A percentile compares a stretch with the other conserved stretches of the same genome.
phyloP scores from a whole-genome alignment of 2,329 filamentous ascomycete species.

The Phaeosphaeriaceae sp. region DNA sequence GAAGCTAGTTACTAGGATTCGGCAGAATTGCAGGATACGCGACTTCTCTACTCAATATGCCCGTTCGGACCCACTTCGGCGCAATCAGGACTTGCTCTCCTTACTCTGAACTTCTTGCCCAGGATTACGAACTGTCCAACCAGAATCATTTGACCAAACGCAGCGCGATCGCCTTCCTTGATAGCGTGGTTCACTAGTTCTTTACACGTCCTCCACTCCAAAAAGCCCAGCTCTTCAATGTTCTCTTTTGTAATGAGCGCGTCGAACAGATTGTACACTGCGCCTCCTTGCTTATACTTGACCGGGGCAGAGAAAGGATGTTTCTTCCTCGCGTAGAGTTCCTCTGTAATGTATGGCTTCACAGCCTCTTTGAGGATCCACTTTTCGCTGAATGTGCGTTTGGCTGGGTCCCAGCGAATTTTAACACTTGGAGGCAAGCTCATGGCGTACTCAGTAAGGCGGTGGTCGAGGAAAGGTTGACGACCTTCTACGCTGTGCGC shows the following conservation, averaged over 20 bases:
- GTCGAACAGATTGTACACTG: slow-evolving; percentile 50
- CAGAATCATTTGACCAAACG: slow-evolving; percentile 25
- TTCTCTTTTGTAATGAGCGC: slow-evolving; percentile 37
- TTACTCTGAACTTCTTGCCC: slow-evolving; percentile 17
- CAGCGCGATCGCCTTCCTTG: slow-evolving; percentile 15
- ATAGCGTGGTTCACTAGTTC: slow-evolving; percentile 19
- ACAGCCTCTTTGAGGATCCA: slow-evolving; percentile 61
- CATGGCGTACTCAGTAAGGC: slow-evolving; percentile 51
- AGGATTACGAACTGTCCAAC: slow-evolving; percentile 26
- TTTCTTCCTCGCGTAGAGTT: slow-evolving; percentile 61
- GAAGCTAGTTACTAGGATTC: not conserved
- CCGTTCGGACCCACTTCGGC: not conserved
- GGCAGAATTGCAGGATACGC: not conserved
- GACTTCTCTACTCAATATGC: not conserved
- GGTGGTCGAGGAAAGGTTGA: slow-evolving; percentile 53
- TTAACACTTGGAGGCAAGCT: slow-evolving; percentile 48
- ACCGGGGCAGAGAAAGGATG: slow-evolving; percentile 59
- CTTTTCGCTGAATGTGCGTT: slow-evolving; percentile 52
- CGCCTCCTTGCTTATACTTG: slow-evolving; percentile 52
- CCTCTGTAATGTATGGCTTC: slow-evolving; percentile 60
- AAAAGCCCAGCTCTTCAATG: slow-evolving; percentile 36
- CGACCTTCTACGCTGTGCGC: slow-evolving; percentile 52
- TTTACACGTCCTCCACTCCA: slow-evolving; percentile 21
- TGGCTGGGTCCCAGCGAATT: slow-evolving; percentile 39
- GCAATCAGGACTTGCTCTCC: slow-evolving; percentile 15